phyloP scores from a whole-genome alignment of 176 grass and related monocot species.

The Bromus sterilis region DNA sequence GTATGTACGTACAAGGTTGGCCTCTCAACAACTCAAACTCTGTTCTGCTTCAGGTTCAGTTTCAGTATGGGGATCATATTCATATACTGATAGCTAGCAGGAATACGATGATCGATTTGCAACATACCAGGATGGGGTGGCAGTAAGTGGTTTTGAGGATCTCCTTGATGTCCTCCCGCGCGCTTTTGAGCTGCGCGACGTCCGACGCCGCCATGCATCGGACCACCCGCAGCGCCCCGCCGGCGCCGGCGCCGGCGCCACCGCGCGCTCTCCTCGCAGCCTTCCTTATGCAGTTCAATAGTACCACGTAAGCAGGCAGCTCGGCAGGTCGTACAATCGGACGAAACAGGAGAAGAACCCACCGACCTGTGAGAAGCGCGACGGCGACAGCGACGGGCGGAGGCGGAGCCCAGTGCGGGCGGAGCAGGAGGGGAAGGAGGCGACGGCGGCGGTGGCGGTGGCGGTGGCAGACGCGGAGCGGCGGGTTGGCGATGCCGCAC shows the following conservation, averaged over 20 bases:
- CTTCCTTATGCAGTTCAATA: neutral
- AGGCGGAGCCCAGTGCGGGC: conserved; percentile 22
- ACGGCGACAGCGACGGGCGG: neutral
- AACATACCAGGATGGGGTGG: conserved; percentile 81
- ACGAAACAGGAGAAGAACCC: too few species aligned
- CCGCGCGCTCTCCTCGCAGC: neutral
- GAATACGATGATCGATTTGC: too few species aligned
- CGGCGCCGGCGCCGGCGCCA: neutral
- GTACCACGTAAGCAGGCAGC: neutral
- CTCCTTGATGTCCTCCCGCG: conserved; percentile 80
- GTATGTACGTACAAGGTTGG: too few species aligned
- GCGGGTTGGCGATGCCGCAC: conserved; percentile 9
- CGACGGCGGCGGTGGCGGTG: neutral
- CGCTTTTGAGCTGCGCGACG: conserved; percentile 65
- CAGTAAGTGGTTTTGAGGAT: conserved; percentile 58
- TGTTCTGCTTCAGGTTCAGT: too few species aligned
- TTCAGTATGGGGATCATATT: too few species aligned
- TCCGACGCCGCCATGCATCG: conserved; percentile 64
- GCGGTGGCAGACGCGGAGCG: neutral
- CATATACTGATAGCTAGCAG: too few species aligned
- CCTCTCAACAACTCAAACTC: too few species aligned
- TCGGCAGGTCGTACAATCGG: neutral
- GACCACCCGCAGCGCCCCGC: conserved; percentile 27
- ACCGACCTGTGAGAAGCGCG: conserved; percentile 1
- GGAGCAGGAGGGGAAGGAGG: conserved; percentile 20